These are phyloP conservation scores for Kurtzmaniella quercitrusa DNA, from an alignment of 1,139 yeast species.

Conservation along the genomic window DNA sequence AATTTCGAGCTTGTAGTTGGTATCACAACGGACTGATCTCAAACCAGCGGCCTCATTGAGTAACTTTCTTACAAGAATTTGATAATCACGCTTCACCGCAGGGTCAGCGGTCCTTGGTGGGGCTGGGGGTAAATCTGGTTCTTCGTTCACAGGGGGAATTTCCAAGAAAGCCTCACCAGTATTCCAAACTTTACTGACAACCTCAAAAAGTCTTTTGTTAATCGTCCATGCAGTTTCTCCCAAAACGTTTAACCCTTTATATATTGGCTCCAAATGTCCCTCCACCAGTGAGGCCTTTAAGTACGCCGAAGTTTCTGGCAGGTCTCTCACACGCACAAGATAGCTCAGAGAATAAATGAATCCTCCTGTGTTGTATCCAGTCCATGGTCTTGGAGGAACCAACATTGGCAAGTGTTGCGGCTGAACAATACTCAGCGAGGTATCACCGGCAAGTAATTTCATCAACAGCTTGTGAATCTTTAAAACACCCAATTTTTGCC, in stretches of 20 bases:
- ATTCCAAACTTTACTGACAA: constrained; percentile 82
- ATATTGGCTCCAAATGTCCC: constrained; percentile 61
- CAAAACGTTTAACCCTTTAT: constrained; percentile 80
- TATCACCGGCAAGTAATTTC: constrained; percentile 63
- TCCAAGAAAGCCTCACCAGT: constrained; percentile 74
- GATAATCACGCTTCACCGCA: constrained; percentile 62
- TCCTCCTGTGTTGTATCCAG: constrained; percentile 77
- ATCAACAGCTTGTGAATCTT: constrained; percentile 70
- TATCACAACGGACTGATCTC: constrained; percentile 89
- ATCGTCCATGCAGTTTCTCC: constrained; percentile 94
- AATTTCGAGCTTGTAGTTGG: constrained; percentile 88
- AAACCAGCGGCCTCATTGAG: constrained; percentile 60
- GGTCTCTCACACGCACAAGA: constrained; percentile 74
- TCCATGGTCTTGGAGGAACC: constrained; percentile 86
- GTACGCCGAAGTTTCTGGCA: constrained; percentile 89
- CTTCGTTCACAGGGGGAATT: constrained; percentile 63
- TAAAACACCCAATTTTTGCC: constrained; percentile 78
- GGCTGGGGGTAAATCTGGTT: constrained; percentile 57
- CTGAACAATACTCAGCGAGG: constrained; percentile 63
- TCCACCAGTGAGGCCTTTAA: constrained; percentile 77
- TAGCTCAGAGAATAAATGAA: constrained; percentile 61
- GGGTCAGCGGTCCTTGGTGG: constrained; percentile 75
- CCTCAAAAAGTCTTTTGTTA: constrained; percentile 63
- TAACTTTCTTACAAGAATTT: constrained; percentile 51
- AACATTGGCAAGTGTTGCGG: constrained; percentile 95